Conservation (phyloP, 148 eudicot species). For the Rhododendron kiyosumense region DNA sequence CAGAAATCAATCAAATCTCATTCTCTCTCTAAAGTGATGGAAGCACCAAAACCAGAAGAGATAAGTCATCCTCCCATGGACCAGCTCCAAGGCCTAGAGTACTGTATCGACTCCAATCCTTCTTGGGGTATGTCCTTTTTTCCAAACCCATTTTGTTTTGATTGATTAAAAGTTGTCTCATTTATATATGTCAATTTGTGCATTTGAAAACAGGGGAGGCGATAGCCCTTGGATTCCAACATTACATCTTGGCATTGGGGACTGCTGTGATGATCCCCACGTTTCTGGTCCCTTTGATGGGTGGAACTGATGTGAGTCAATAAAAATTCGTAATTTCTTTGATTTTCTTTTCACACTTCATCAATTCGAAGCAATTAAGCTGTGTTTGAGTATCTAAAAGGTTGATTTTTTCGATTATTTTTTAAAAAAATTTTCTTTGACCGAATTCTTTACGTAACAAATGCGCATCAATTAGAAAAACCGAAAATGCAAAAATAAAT, state of each 20-base stretch:
- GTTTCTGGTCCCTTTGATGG: constrained; percentile 85
- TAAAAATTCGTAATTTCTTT: neutral
- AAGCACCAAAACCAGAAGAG: constrained; percentile 68
- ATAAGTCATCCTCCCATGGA: constrained; percentile 90
- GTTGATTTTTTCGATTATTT: neutral
- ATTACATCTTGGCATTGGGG: constrained; percentile 82
- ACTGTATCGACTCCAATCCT: constrained; percentile 96
- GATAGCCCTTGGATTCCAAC: constrained; percentile 84
- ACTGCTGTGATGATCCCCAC: constrained; percentile 94
- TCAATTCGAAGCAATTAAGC: neutral
- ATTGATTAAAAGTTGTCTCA: neutral
- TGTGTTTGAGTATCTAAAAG: neutral
- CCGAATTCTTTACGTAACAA: neutral
- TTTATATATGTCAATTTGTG: neutral
- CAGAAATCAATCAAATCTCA: constrained; percentile 2
- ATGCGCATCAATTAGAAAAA: neutral
- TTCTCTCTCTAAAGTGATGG: constrained; percentile 34
- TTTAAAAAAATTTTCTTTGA: no score
- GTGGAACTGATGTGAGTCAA: constrained; percentile 70
- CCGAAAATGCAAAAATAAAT: neutral
- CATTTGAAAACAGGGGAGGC: constrained; percentile 69
- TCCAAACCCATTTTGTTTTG: neutral
- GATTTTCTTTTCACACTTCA: neutral
- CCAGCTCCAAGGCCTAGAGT: constrained; percentile 95
- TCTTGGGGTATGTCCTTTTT: constrained; percentile 63